These are phyloP conservation scores for Aphanomyces euteiches DNA, from an alignment of 352 stramenopile genomes.

Conservation along the genomic window DNA sequence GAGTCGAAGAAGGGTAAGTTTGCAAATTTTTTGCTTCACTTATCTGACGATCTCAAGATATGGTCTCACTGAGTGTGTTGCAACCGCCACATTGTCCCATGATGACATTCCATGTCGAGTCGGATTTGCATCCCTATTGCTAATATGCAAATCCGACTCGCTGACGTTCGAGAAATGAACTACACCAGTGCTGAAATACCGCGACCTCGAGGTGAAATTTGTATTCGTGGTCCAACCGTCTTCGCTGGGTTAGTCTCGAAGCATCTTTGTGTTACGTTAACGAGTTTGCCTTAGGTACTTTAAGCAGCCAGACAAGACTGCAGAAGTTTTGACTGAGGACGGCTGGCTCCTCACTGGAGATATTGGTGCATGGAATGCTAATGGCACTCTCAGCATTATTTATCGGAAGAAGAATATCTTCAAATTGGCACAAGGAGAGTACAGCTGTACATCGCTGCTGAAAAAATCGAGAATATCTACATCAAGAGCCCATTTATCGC, in stretches of 20 bases:
- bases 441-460: constrained; percentile 95
- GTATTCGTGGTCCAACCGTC: constrained; percentile 34
- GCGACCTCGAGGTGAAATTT: constrained; percentile 63
- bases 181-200: constrained; percentile 87
- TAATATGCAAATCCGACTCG: constrained; percentile 88
- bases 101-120: constrained; percentile 51
- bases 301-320: constrained; percentile 91
- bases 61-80: constrained; percentile 94
- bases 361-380: constrained; percentile 93
- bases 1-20: constrained; percentile 91
- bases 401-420: constrained; percentile 94
- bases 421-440: constrained; percentile 92
- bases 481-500: constrained; percentile 89
- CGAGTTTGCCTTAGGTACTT: constrained; percentile 74
- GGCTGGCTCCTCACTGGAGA: constrained; percentile 98
- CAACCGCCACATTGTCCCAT: constrained; percentile 69
- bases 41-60: constrained; percentile 4
- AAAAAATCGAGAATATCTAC: constrained; percentile 97
- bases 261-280: too few relatives aligned
- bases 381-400: constrained; percentile 90
- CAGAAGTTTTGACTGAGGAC: constrained; percentile 86
- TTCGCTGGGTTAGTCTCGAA: constrained; percentile 39
- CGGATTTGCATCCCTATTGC: constrained; percentile 77
- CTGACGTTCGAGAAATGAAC: constrained; percentile 96
- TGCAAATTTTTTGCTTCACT: constrained; percentile 6